Percentiles rank a stretch among this genome's conserved stretches.
phyloP scores from a whole-genome alignment of 2,329 filamentous ascomycete genomes.

The Rutstroemia sydowiana region DNA sequence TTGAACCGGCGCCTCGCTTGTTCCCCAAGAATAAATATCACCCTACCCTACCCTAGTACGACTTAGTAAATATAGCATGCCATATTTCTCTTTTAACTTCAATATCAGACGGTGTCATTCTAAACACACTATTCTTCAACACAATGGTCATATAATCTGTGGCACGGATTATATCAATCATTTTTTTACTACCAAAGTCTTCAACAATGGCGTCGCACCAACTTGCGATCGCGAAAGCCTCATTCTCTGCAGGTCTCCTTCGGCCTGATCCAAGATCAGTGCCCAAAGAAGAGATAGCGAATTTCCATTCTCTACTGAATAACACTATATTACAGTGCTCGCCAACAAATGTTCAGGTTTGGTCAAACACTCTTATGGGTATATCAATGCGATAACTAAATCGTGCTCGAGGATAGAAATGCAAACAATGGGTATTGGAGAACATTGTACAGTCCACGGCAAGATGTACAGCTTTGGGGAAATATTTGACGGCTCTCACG shows the following conservation, averaged over 20 bases:
- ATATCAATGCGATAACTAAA: conserved; percentile 32
- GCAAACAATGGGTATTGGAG: conserved; percentile 77
- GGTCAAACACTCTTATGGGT: conserved; percentile 30
- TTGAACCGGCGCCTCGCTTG: no score
- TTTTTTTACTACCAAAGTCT: background rate
- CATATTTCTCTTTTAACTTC: no score
- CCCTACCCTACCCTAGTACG: no score
- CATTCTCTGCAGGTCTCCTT: conserved; percentile 67
- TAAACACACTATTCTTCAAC: background rate
- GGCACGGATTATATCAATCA: background rate
- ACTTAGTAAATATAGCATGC: no score
- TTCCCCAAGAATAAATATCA: no score
- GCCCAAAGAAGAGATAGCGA: conserved; percentile 59
- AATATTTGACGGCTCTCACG: conserved; percentile 66
- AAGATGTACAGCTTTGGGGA: conserved; percentile 61
- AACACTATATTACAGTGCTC: conserved; percentile 64
- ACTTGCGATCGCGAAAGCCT: conserved; percentile 70
- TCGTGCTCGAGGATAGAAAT: conserved; percentile 55
- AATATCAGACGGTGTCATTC: background rate
- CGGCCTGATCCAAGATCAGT: conserved; percentile 66
- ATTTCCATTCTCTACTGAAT: conserved; percentile 60
- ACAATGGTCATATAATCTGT: background rate
- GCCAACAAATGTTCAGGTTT: conserved; percentile 82
- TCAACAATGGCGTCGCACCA: conserved; percentile 58
- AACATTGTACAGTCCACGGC: conserved; percentile 61